phyloP scores from a whole-genome alignment of 1,139 yeast species.

The Schwanniomyces etchellsii region DNA sequence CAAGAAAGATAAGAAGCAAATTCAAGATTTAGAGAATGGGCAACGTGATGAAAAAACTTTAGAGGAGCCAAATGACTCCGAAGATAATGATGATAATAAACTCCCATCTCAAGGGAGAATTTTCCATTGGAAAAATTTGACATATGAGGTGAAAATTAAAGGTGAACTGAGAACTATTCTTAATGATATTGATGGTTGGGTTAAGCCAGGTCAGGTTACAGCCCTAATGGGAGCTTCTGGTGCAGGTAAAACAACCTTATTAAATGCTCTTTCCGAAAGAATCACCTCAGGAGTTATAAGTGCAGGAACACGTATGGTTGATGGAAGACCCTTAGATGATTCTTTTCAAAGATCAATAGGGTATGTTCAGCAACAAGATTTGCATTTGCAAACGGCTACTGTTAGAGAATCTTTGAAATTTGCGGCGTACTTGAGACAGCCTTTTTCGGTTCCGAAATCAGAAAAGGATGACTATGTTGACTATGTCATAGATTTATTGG shows the following conservation, averaged over 20 bases:
- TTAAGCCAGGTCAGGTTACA: conserved; percentile 49
- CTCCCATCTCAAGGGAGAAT: conserved; percentile 27
- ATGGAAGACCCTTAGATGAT: conserved; percentile 60
- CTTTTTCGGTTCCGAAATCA: conserved; percentile 39
- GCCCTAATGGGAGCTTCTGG: conserved; percentile 79
- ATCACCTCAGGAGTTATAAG: conserved; percentile 74
- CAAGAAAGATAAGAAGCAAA: conserved; percentile 16
- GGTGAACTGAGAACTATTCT: conserved; percentile 57
- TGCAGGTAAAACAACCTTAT: conserved; percentile 77
- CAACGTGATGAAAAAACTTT: not conserved
- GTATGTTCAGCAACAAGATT: conserved; percentile 79
- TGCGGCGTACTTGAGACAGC: conserved; percentile 71
- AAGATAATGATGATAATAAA: not conserved
- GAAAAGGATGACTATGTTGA: conserved; percentile 72
- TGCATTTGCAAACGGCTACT: conserved; percentile 68
- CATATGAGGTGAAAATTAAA: conserved; percentile 67
- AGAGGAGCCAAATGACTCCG: not conserved
- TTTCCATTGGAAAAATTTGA: conserved; percentile 76
- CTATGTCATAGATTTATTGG: conserved; percentile 54
- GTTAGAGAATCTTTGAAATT: conserved; percentile 74
- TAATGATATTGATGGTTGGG: conserved; percentile 75
- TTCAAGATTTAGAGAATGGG: conserved; percentile 7
- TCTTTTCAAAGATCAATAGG: conserved; percentile 82
- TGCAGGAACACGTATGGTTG: conserved; percentile 64
- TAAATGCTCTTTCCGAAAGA: conserved; percentile 72